A percentile compares a stretch with the other conserved stretches of the same genome.
Conservation (phyloP, 495 filamentous ascomycete genomes). For the Podospora pseudoanserina region DNA sequence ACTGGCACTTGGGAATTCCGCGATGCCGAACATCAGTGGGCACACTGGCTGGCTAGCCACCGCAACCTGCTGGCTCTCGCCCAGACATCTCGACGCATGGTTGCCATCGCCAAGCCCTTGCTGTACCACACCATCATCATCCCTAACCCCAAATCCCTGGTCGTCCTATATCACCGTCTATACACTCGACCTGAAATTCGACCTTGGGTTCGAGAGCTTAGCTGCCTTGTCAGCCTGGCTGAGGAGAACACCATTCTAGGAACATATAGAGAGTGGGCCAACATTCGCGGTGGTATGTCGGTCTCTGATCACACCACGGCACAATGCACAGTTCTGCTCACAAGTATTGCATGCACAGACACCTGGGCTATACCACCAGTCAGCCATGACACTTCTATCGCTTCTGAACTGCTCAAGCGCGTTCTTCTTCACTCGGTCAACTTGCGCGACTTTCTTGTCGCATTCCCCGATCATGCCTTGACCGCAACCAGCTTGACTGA, state of each 20-base stretch:
- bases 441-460: slow-evolving; percentile 27
- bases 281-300: slow-evolving; percentile 9
- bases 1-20: slow-evolving; percentile 34
- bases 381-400: slow-evolving; percentile 13
- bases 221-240: slow-evolving; percentile 29
- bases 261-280: slow-evolving; percentile 27
- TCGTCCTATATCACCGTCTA: slow-evolving; percentile 25
- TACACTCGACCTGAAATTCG: slow-evolving; percentile 21
- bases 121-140: slow-evolving; percentile 35
- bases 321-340: neutral
- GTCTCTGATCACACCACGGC: neutral
- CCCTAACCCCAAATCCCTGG: slow-evolving; percentile 20
- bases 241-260: slow-evolving; percentile 17
- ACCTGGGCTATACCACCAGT: slow-evolving; percentile 14
- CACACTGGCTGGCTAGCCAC: slow-evolving; percentile 27
- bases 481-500: neutral
- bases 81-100: slow-evolving; percentile 32
- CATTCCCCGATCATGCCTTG: slow-evolving; percentile 30
- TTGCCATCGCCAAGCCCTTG: slow-evolving; percentile 29
- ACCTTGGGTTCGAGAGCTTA: slow-evolving; percentile 31
- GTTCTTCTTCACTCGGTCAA: slow-evolving; percentile 27
- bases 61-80: slow-evolving; percentile 26
- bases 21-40: slow-evolving; percentile 31
- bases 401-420: slow-evolving; percentile 24
- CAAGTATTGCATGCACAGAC: slow-evolving; percentile 11